These are phyloP conservation scores for Castanea mollissima DNA, from an alignment of 306 rosid genomes.

Conservation along the genomic window DNA sequence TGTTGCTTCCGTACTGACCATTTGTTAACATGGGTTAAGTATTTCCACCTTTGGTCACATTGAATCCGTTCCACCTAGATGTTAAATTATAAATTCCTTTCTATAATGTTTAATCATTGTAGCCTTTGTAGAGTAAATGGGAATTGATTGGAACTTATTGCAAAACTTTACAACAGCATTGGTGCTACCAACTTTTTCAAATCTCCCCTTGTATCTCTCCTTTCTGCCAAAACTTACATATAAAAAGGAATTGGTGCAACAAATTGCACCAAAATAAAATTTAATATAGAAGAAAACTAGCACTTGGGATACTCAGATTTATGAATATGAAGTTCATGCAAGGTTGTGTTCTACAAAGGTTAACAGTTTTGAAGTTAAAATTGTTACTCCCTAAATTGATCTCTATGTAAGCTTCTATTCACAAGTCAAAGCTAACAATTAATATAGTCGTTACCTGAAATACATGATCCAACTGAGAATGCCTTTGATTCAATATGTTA, in stretches of 20 bases:
- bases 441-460: neutral
- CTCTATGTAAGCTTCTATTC: neutral
- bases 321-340: neutral
- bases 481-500: conserved; percentile 6
- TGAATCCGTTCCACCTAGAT: neutral
- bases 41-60: neutral
- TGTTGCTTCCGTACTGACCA: neutral
- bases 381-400: neutral
- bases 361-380: neutral
- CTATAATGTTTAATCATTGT: neutral
- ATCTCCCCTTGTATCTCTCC: too few species aligned
- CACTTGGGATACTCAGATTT: neutral
- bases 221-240: too few species aligned
- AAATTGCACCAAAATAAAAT: neutral
- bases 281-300: neutral
- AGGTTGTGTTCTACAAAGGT: neutral
- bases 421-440: neutral
- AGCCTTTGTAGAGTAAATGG: neutral
- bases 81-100: neutral
- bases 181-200: neutral
- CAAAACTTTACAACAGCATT: neutral
- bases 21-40: neutral
- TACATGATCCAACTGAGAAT: neutral
- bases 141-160: neutral
- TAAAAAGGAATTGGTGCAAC: neutral